These are phyloP conservation scores for Plasmodium reichenowi DNA, from an alignment of 169 alveolate genomes.

Conservation along the genomic window DNA sequence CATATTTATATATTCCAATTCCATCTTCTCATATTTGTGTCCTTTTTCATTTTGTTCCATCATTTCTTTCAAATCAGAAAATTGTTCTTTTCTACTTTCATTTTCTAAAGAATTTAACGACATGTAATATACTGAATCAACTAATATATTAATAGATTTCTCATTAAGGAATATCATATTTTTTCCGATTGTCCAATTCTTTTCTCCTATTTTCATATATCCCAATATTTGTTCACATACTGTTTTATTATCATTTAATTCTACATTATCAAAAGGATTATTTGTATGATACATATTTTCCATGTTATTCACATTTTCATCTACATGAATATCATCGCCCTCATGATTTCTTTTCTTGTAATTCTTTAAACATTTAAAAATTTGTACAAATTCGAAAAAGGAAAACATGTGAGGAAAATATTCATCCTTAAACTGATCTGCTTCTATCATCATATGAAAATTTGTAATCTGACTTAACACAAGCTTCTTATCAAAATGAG, in stretches of 20 bases:
- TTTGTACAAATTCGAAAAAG: conserved; percentile 23
- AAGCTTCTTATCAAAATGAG: conserved; percentile 13
- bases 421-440: conserved; percentile 13
- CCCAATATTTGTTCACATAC: not conserved
- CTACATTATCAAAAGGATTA: not conserved
- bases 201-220: conserved; percentile 3
- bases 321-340: too few relatives aligned
- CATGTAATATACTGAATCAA: not conserved
- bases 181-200: conserved; percentile 26
- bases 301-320: not conserved
- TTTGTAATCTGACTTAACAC: conserved; percentile 18
- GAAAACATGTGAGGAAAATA: conserved; percentile 37
- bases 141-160: not conserved
- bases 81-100: too few relatives aligned
- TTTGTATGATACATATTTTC: not conserved
- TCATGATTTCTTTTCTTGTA: not conserved
- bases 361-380: not conserved
- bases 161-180: conserved; percentile 23
- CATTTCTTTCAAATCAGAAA: not conserved
- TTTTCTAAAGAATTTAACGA: too few relatives aligned
- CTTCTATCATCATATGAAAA: conserved; percentile 14
- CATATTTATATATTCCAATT: too few relatives aligned
- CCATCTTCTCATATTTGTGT: too few relatives aligned
- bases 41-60: not conserved
- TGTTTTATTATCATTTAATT: not conserved